Percentiles rank a stretch among this genome's conserved stretches.
Conservation (phyloP, 441 rosid genomes). For the Corymbia citriodora region DNA sequence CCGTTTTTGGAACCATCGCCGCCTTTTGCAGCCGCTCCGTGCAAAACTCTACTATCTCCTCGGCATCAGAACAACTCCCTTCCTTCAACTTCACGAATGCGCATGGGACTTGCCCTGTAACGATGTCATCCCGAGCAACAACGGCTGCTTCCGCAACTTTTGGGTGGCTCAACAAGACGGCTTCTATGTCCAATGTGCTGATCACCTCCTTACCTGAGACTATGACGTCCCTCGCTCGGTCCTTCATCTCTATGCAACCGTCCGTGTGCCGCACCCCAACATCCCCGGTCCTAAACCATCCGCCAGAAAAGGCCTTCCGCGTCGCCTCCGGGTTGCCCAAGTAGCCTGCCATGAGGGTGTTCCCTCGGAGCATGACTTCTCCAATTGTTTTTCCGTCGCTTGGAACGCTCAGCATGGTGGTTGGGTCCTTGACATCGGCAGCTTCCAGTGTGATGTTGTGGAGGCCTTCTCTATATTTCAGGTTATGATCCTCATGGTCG, state of each 20-base stretch:
- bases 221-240: constrained; percentile 37
- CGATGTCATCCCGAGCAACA: constrained; percentile 23
- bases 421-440: no score
- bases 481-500: background rate
- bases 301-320: constrained; percentile 31
- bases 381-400: no score
- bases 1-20: no score
- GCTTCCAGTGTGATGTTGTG: no score
- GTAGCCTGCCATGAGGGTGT: constrained; percentile 17
- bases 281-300: constrained; percentile 59
- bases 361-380: no score
- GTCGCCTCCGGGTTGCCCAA: constrained; percentile 24
- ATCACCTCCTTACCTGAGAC: constrained; percentile 14
- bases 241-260: constrained; percentile 43
- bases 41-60: no score
- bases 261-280: constrained; percentile 30
- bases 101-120: background rate
- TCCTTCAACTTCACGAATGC: no score
- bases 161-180: constrained; percentile 32
- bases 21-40: no score
- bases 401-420: no score
- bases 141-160: constrained; percentile 40
- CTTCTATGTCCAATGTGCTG: constrained; percentile 48
- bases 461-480: no score
- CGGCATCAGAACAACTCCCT: no score